These are phyloP conservation scores for Lachnellula occidentalis DNA, from an alignment of 2,329 filamentous ascomycete genomes.

Conservation along the genomic window DNA sequence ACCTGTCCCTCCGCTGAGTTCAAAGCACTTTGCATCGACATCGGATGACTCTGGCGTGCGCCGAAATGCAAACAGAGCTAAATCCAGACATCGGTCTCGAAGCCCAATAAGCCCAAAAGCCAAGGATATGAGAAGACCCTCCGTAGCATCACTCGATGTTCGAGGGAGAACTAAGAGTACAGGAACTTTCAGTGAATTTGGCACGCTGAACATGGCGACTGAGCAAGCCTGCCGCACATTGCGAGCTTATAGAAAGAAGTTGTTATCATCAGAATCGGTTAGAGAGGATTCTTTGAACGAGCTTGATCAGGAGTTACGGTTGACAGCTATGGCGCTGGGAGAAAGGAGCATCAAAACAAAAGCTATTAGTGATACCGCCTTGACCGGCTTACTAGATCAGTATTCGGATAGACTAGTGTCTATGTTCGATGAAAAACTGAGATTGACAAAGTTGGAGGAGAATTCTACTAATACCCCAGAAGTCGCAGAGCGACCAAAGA, in stretches of 20 bases:
- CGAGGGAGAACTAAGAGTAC: constrained; percentile 46
- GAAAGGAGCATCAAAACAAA: constrained; percentile 34
- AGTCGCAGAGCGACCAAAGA: constrained; percentile 21
- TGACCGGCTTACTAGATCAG: constrained; percentile 64
- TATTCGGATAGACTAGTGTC: constrained; percentile 68
- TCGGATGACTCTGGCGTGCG: constrained; percentile 26
- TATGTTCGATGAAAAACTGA: constrained; percentile 67
- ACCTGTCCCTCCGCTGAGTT: constrained; percentile 18
- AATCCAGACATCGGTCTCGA: constrained; percentile 25
- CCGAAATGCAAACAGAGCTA: constrained; percentile 2
- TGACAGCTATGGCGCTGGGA: constrained; percentile 54
- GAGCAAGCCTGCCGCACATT: constrained; percentile 60
- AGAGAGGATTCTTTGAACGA: constrained; percentile 54
- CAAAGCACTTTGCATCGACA: constrained; percentile 25
- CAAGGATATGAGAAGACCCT: constrained; percentile 43
- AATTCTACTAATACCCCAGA: constrained; percentile 12
- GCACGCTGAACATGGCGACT: constrained; percentile 55
- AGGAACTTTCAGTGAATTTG: constrained; percentile 40
- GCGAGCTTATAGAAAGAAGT: constrained; percentile 57
- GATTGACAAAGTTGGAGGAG: constrained; percentile 34
- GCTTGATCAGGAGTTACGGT: constrained; percentile 58
- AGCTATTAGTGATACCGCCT: constrained; percentile 50
- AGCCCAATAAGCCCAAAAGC: constrained; percentile 28
- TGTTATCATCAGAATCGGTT: constrained; percentile 50
- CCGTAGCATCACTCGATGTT: constrained; percentile 43